Percentiles rank a stretch among this genome's conserved stretches.
Conservation (phyloP, 164 flowering plant genomes). For the Protea cynaroides region DNA sequence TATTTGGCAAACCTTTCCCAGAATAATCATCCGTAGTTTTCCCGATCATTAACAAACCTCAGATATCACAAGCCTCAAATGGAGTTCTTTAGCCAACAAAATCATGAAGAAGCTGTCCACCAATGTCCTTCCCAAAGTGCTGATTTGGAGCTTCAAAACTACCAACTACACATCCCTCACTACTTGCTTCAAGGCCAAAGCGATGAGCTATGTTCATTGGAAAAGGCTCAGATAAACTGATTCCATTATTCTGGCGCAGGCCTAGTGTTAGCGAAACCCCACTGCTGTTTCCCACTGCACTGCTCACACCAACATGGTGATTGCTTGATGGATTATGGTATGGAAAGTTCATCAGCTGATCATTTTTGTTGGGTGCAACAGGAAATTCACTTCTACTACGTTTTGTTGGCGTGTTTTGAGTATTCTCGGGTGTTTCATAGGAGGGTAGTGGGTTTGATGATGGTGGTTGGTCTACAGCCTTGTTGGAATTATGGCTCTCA, state of each 20-base stretch:
- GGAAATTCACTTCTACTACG: conserved; percentile 38
- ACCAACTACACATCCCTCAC: conserved; percentile 34
- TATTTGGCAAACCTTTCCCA: too few species aligned
- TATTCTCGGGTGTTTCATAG: conserved; percentile 26
- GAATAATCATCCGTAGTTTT: too few species aligned
- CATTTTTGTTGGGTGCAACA: conserved; percentile 12
- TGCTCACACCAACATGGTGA: conserved; percentile 23
- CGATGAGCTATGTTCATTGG: conserved; percentile 43
- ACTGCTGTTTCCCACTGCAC: conserved; percentile 30
- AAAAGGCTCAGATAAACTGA: conserved; percentile 39
- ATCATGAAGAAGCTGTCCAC: conserved; percentile 55
- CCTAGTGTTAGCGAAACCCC: conserved; percentile 71
- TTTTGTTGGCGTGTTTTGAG: conserved; percentile 30
- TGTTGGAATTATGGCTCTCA: conserved; percentile 23
- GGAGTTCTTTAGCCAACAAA: conserved; percentile 41
- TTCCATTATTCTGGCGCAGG: conserved; percentile 55
- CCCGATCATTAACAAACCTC: background rate
- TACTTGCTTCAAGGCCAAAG: conserved; percentile 32
- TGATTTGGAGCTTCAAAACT: conserved; percentile 38
- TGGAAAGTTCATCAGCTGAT: conserved; percentile 26
- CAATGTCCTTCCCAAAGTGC: conserved; percentile 42
- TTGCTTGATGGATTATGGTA: conserved; percentile 25
- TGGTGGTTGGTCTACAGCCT: conserved; percentile 21
- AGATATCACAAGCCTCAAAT: background rate
- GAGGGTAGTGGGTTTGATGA: conserved; percentile 18